Evolutionary conservation across 768 basidiomycete species (phyloP), one percentile per base, ranked within the genome.

Genomic region (Tephrocybe rancida): DNA sequence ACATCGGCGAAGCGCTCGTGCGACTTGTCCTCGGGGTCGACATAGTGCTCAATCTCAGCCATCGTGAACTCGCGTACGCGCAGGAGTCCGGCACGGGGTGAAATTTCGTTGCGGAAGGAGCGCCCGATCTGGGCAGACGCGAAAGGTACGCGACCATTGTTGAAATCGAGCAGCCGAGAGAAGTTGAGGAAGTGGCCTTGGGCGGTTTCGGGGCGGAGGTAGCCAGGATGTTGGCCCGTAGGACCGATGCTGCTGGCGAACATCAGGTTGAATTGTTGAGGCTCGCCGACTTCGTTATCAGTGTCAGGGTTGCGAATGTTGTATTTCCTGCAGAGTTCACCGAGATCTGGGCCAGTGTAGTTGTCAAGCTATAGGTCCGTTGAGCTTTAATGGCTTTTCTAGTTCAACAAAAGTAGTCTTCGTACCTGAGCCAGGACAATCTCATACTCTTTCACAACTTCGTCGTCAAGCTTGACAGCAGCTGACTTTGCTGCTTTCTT

Each of bases 131-230:
- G 95, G 1, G 97, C 97, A 41, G 94, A 97, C 11, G 96, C 97
- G 67, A 98, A 99, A 0, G 96, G 97, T 19, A 99, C 76, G 19
- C 91, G 88, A 11, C 93, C 92, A 68, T 98, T 97, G 80, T 98
- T 98, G 83, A 96, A 98, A 43, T 98, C 97, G 54, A 98, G 88
- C 26, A 98, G 81, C 16, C 96, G 90, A 58, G 87, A 86, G 76
- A 99, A 99, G 80, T 98, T 98, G 68, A 98, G 85, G 80, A 98
- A 99, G 71, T 98, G 97, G 49, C 96, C 94, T 66, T 98, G 96
- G 0, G 97, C 96, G 0, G 97, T 99, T 70, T 98, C 97, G 1
- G 97, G 97, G 19, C 97, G 94, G 48, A 99, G 87, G 73, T 84
- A 98, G 42, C 95, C 95, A 62, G 93, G 94, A 72, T 96, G 86